A percentile compares a stretch with the other conserved stretches of the same genome.
Conservation (phyloP, 768 basidiomycete genomes). For the Amyloporia xantha region DNA sequence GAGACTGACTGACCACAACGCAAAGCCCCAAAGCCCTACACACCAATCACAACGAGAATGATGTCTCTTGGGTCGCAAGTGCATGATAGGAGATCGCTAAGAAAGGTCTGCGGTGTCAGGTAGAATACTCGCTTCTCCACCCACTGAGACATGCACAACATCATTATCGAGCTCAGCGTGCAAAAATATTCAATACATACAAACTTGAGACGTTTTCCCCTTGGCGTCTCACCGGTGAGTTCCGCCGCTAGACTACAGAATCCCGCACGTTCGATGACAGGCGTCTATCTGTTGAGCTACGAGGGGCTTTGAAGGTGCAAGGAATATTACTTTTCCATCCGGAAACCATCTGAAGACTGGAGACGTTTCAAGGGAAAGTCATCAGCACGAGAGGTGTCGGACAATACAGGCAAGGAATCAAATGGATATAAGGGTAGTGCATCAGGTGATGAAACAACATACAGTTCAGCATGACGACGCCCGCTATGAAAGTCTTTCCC, state of each 20-base stretch:
- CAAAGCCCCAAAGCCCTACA: no score
- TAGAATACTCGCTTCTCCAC: constrained; percentile 81
- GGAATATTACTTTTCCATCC: constrained; percentile 85
- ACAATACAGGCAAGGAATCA: background rate
- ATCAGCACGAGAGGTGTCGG: background rate
- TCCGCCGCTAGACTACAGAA: constrained; percentile 82
- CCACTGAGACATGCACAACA: constrained; percentile 39
- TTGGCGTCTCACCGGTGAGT: constrained; percentile 71
- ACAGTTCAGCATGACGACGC: constrained; percentile 96
- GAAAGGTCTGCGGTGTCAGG: constrained; percentile 92
- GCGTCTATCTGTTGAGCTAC: constrained; percentile 94
- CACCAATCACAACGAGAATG: constrained; percentile 83
- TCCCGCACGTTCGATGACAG: constrained; percentile 89
- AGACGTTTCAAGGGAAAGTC: no score
- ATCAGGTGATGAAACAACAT: constrained; percentile 20
- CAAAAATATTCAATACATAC: constrained; percentile 50
- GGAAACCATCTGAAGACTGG: constrained; percentile 91
- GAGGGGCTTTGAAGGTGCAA: constrained; percentile 92
- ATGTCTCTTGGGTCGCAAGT: constrained; percentile 76
- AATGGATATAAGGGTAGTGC: no score
- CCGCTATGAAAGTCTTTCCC: constrained; percentile 97
- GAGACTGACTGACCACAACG: no score
- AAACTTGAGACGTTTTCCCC: constrained; percentile 45
- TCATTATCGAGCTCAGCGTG: no score
- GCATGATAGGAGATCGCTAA: constrained; percentile 74